A percentile compares a stretch with the other conserved stretches of the same genome.
Evolutionary conservation across 257 asterid genomes (phyloP).

Genomic region (Solanum etuberosum): DNA sequence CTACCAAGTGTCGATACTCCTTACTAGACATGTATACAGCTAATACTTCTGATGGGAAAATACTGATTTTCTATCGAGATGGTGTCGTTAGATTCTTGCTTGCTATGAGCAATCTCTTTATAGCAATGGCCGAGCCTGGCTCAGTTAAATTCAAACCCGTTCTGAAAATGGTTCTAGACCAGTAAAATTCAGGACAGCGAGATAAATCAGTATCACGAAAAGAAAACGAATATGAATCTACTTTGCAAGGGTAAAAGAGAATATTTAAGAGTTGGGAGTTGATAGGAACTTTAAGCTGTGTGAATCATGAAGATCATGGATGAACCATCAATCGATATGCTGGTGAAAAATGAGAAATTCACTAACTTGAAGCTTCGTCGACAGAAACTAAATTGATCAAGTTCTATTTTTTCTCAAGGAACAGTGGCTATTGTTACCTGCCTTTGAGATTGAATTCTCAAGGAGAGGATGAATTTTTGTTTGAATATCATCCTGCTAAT

Average conservation of each 20-base stretch:
- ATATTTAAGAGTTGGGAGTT: neutral
- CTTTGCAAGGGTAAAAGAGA: neutral
- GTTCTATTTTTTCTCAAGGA: neutral
- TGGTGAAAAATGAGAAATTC: neutral
- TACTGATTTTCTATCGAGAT: neutral
- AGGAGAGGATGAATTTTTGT: neutral
- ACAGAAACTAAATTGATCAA: neutral
- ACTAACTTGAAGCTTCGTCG: neutral
- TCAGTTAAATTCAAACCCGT: neutral
- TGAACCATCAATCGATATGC: neutral
- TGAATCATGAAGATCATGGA: neutral
- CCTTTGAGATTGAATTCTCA: neutral
- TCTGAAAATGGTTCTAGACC: neutral
- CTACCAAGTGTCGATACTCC: neutral
- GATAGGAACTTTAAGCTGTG: neutral
- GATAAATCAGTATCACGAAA: neutral
- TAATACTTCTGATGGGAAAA: neutral
- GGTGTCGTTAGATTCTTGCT: neutral
- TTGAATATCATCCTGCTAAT: constrained; percentile 42
- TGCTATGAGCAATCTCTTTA: neutral
- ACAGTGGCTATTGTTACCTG: neutral
- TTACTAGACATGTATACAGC: neutral
- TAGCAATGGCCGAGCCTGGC: neutral
- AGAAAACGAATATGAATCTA: neutral
- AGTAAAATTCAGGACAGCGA: neutral